phyloP scores from a whole-genome alignment of 202 grass and related monocot species.

The Thinopyrum obtusiflorum region DNA sequence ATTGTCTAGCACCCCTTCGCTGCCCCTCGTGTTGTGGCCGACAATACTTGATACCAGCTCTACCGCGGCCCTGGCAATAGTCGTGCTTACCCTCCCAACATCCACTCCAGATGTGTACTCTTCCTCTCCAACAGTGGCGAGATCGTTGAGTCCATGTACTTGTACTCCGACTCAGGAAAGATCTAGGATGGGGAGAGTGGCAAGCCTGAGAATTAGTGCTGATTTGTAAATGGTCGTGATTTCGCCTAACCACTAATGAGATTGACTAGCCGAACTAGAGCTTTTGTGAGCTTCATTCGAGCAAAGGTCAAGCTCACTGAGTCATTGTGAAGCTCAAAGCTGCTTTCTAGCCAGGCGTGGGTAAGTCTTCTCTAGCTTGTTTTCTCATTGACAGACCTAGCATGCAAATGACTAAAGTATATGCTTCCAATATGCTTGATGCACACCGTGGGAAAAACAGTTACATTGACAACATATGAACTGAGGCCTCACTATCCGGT shows the following conservation, averaged over 20 bases:
- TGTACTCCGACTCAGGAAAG: neutral
- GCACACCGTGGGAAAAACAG: slow-evolving; percentile 20
- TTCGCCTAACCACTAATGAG: neutral
- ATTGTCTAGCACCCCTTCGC: neutral
- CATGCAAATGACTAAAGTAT: neutral
- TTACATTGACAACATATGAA: slow-evolving; percentile 2
- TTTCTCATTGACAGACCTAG: neutral
- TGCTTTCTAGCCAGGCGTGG: neutral
- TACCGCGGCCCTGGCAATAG: neutral
- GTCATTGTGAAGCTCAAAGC: neutral
- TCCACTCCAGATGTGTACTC: neutral
- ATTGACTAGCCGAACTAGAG: neutral
- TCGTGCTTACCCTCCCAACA: neutral
- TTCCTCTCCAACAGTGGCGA: neutral
- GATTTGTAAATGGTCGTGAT: neutral
- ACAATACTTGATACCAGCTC: neutral
- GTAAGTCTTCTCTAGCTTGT: neutral
- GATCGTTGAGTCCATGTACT: neutral
- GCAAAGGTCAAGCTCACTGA: neutral
- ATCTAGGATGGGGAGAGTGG: neutral
- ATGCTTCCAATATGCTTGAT: neutral
- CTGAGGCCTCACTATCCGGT: neutral
- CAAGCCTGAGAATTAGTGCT: neutral
- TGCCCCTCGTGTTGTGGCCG: neutral
- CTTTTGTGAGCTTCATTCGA: neutral